Conservation (phyloP, 1,139 yeast genomes). For the Candida frijolesensis region DNA sequence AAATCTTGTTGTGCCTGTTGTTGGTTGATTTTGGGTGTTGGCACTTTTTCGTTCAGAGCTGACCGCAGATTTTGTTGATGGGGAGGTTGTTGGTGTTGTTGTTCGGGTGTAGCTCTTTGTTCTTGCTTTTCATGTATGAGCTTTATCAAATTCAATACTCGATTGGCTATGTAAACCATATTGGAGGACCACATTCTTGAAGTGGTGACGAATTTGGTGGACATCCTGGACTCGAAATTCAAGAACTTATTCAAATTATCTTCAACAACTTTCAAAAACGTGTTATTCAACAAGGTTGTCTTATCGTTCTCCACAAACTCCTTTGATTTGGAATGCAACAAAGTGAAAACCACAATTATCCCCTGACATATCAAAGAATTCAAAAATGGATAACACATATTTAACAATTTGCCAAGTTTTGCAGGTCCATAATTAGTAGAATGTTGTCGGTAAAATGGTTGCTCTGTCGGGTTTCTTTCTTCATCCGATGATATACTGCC, state of each 20-base stretch:
- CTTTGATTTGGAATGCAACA: constrained; percentile 45
- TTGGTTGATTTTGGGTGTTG: neutral
- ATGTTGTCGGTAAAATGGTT: neutral
- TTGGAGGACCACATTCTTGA: constrained; percentile 42
- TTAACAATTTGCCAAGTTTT: constrained; percentile 36
- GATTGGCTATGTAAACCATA: constrained; percentile 34
- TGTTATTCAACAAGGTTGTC: constrained; percentile 18
- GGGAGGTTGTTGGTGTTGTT: neutral
- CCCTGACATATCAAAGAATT: constrained; percentile 55
- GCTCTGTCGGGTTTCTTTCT: constrained; percentile 1
- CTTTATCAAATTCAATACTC: constrained; percentile 33
- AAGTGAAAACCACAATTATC: constrained; percentile 50
- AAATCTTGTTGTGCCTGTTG: constrained; percentile 10
- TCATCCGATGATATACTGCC: neutral
- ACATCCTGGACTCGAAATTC: constrained; percentile 27
- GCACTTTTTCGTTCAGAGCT: neutral
- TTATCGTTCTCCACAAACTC: constrained; percentile 32
- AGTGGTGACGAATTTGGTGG: constrained; percentile 20
- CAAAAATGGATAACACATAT: constrained; percentile 46
- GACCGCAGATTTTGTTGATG: neutral
- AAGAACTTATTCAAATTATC: constrained; percentile 26
- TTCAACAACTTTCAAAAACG: constrained; percentile 30
- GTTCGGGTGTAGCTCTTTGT: neutral
- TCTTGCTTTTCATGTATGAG: constrained; percentile 28
- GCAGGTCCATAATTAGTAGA: constrained; percentile 12